Base-by-base conservation (phyloP, 192 early-diverging fungal species). In the Geranomyces michiganensis region DNA sequence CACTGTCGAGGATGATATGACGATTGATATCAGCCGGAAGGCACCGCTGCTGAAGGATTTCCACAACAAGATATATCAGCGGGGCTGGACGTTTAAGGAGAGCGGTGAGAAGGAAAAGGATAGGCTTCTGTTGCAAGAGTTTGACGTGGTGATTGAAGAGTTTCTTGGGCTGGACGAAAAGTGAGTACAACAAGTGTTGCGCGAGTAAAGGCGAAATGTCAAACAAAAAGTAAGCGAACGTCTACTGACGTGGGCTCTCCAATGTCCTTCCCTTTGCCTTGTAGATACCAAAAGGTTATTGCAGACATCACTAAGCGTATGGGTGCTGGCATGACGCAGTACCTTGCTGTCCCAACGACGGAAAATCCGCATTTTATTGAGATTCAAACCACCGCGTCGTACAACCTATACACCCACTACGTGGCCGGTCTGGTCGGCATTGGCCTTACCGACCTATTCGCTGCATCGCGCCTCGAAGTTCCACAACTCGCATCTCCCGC, bases 1-100 rank as follows among this genome's bases (percentile, higher is more conserved):
- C 78, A 99, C 97, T 1, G 87, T 99, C 65, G 97, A 99, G 82
- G 97, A 99, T 81, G 97, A 99, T 71, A 96, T 99, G 95, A 91
- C 92, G 24, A 84, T 99, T 48, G 79, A 81, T 21, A 76, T 92
- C 21, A 86, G 86, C 9, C 85, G 77, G 68, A 99, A 99, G 80
- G 71, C 87, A 29, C 79, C 85, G 15, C 60, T 97, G 31, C 81
- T 99, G 70, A 79, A 90, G 66, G 76, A 77, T 31, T 98, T 98
- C 82, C 87, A 98, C 70, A 79, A 92, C 62, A 76, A 87, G 51
- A 89, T 94, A 61, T 90, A 88, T 71, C 80, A 93, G 76, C 78
- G 91, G 56, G 82, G 81, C 5, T 83, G 81, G 80, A 84, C 68
- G 41, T 85, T 87, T 33, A 68, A 74, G 12, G 85, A 90, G 82